Conservation (phyloP, 495 filamentous ascomycete genomes). For the Aeminium ludgeri region DNA sequence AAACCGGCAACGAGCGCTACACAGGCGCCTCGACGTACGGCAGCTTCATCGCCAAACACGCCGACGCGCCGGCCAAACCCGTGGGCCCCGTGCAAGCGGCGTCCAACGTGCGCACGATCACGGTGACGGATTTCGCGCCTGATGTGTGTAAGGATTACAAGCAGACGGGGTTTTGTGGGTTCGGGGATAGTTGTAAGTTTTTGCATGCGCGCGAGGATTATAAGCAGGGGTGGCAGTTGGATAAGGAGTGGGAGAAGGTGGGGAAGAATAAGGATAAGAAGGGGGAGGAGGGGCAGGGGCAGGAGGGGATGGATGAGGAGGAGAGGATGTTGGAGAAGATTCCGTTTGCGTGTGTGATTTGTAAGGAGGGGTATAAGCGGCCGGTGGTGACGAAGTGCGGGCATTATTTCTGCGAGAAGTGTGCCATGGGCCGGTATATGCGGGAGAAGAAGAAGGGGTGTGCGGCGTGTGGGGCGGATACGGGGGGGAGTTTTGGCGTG, state of each 20-base stretch:
- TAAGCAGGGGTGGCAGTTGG: constrained; percentile 87
- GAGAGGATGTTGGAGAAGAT: constrained; percentile 69
- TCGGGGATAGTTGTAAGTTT: constrained; percentile 74
- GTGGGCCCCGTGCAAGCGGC: constrained; percentile 80
- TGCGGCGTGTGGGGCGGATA: constrained; percentile 68
- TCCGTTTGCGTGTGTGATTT: constrained; percentile 92
- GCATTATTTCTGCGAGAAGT: constrained; percentile 88
- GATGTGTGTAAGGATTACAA: constrained; percentile 97
- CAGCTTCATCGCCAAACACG: constrained; percentile 63
- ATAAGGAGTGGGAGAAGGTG: constrained; percentile 78
- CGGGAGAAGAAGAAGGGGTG: constrained; percentile 58
- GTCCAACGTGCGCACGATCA: constrained; percentile 81
- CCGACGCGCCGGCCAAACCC: constrained; percentile 28
- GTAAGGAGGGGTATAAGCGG: constrained; percentile 59
- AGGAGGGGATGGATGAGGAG: constrained; percentile 46
- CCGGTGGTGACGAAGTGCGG: constrained; percentile 86
- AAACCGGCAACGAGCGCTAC: constrained; percentile 46
- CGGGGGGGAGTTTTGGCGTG: constrained; percentile 75
- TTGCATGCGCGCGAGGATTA: constrained; percentile 76
- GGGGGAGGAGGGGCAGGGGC: constrained; percentile 39
- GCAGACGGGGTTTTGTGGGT: constrained; percentile 71
- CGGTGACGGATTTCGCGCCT: constrained; percentile 76
- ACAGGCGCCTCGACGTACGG: constrained; percentile 56
- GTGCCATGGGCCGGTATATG: constrained; percentile 64
- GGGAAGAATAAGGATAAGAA: constrained; percentile 60